A percentile compares a stretch with the other conserved stretches of the same genome.
phyloP scores from a whole-genome alignment of 106 monocot genomes.

The Hemerocallis citrina region DNA sequence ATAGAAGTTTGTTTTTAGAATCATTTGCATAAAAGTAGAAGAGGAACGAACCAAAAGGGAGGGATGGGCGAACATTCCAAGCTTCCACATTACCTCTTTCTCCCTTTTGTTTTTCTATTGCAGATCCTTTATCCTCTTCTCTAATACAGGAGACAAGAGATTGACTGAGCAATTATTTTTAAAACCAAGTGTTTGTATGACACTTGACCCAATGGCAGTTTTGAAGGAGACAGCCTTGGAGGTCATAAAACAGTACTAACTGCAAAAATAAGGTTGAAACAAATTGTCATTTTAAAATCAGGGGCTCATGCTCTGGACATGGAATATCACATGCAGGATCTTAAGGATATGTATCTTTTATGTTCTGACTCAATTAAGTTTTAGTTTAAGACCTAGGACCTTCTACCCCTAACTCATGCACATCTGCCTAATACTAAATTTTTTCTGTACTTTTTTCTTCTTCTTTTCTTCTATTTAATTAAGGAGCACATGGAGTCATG shows the following conservation, averaged over 20 bases:
- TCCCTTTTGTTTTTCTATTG: background rate
- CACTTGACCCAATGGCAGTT: conserved; percentile 16
- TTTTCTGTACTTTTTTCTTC: too few relatives aligned
- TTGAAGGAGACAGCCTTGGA: conserved; percentile 31
- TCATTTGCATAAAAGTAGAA: background rate
- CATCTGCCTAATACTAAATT: too few relatives aligned
- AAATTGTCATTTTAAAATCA: background rate
- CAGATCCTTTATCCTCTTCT: background rate
- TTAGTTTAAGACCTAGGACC: too few relatives aligned
- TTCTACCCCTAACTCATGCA: too few relatives aligned
- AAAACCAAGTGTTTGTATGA: conserved; percentile 5
- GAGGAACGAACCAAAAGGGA: background rate
- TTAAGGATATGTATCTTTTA: too few relatives aligned
- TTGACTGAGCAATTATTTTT: conserved; percentile 11
- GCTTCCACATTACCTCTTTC: conserved; percentile 11
- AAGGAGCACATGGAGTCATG: too few relatives aligned
- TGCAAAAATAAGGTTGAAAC: background rate
- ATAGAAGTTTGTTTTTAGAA: background rate
- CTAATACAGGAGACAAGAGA: conserved; percentile 14
- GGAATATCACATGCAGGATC: conserved; percentile 5
- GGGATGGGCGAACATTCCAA: conserved; percentile 25
- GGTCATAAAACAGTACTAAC: conserved; percentile 6
- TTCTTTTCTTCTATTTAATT: too few relatives aligned
- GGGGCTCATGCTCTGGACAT: conserved; percentile 7
- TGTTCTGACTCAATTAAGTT: too few relatives aligned